Base-by-base conservation (phyloP, 179 eudicot genomes). In the Patellifolia procumbens region DNA sequence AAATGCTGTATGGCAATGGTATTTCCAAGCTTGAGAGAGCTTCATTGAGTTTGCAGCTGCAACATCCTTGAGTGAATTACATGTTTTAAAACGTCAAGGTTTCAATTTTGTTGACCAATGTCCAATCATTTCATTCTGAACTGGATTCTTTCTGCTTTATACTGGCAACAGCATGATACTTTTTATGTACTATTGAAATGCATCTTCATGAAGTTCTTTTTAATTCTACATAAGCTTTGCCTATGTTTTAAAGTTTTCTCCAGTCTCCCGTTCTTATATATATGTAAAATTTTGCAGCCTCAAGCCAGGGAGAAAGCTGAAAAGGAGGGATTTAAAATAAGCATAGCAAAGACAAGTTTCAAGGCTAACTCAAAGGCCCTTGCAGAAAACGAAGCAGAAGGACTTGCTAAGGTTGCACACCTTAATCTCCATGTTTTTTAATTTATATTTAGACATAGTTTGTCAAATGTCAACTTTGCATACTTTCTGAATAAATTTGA, bases 361-460 rank as follows among this genome's bases (percentile, higher is more conserved):
- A 95, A 95, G 87, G 99, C 98, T 68, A 95, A 95, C 87, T 90
- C 99, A n/a, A 96, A 96, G 81, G 99, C 99, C 19, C 90, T 96
- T 61, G 99, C 99, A 43, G 99, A 96, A 88, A 96, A 96, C 87
- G 99, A 96, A 85, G 98, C 90, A 51, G 99, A 96, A 79, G 99
- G 99, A 73, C 77, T 93, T 72, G 99, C 99, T 72, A 96, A 96
- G 99, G 99, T 96, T 74, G 77, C 68, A 61, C 43, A 68, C 58
- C 77, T 53, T 79, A 15, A 28, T 63, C 65, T 74, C 26, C 7
- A 5, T 68, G 43, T 68, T 68, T 49, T 5, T 46, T 1, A 10
- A 45, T 35, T 2, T 39, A 45, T 68, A 7, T 39, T 26, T 64
- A 20, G 26, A 52, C 31, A 0, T 35, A 52, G 24, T 12, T 20